Base-by-base conservation (phyloP, 2,329 filamentous ascomycete genomes). In the Talaromyces sp. region DNA sequence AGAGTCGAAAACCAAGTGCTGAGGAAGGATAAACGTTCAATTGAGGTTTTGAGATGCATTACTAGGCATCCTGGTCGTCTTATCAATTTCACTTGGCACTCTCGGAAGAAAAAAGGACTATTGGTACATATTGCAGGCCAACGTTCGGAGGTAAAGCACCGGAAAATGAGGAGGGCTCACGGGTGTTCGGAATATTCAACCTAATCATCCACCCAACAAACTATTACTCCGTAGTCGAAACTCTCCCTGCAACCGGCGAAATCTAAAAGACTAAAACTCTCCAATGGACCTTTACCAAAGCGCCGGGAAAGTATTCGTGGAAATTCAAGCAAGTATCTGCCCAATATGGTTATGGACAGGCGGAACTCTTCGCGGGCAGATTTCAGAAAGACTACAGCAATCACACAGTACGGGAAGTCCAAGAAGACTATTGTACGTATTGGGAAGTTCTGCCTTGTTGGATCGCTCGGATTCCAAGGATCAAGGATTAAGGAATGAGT, bases 151-250 rank as follows among this genome's bases (percentile, higher is more conserved):
- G 40, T 35, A 54, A 45, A 54, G 33, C 31, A 19, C 25, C 35
- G 19, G 33, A 28, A 17, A 28, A 53, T 46, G 43, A 21, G 28
- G 13, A 48, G 45, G 11, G 22, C 22, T 39, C 21, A 53, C 37
- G 53, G 53, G 31, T 48, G 41, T 21, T 56, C 53, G 41, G 53
- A 36, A 37, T 39, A 48, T 46, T 56, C 31, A 56, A 36, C 53
- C 28, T 33, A 45, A 45, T 21, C 13, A 41, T 25, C 39, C n/a
- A 19, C 37, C 5, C 13, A 39, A 39, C 53, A 56, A 56, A 48
- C 53, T 56, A 56, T 56, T 46, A 56, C 53, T 56, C 53, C 53
- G 53, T 48, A 39, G 41, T 35, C 53, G 8, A 43, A 56, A 56
- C 37, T 37, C 37, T 48, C 22, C 8, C 43, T 39, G 41, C 39